Percentiles rank a stretch among this genome's conserved stretches.
Conservation (phyloP, 2,329 filamentous ascomycete species). For the Phaeosphaeriaceae sp. region DNA sequence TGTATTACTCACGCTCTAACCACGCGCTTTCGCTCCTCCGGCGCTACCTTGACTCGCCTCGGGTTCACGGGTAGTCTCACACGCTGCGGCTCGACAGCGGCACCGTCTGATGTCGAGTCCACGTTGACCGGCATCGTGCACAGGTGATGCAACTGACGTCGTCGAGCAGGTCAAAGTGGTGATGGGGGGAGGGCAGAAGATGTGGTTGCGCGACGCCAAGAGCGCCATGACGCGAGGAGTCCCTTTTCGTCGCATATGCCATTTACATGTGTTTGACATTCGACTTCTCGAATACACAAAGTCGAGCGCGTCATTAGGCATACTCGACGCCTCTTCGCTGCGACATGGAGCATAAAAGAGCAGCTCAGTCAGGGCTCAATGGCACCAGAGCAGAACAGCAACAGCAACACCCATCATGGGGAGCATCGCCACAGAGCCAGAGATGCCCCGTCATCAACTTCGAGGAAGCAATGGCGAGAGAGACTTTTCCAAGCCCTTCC, state of each 20-base stretch:
- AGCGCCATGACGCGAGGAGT: constrained; percentile 4
- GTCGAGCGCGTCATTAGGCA: constrained; percentile 2
- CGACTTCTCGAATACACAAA: neutral
- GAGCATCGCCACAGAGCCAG: neutral
- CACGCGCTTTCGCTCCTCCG: constrained; percentile 31
- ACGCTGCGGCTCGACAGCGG: constrained; percentile 21
- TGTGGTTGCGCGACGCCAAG: constrained; percentile 3
- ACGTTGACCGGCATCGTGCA: constrained; percentile 17
- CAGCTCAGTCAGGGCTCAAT: neutral
- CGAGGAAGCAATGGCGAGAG: neutral
- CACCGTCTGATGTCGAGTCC: constrained; percentile 13
- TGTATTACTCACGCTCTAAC: constrained; percentile 27
- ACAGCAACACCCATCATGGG: constrained; percentile 2
- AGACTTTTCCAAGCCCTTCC: constrained; percentile 10
- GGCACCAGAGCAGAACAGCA: neutral
- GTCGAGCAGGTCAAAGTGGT: neutral
- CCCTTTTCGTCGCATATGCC: constrained; percentile 2
- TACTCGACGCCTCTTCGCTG: neutral
- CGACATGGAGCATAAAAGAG: neutral
- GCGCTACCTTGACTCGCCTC: constrained; percentile 31
- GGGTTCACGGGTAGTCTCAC: constrained; percentile 28
- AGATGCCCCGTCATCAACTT: neutral
- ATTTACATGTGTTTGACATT: neutral
- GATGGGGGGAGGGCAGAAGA: constrained; percentile 1
- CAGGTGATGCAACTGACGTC: constrained; percentile 14